phyloP scores from a whole-genome alignment of 371 early-diverging fungal genomes.

The Saksenaea oblongispora region DNA sequence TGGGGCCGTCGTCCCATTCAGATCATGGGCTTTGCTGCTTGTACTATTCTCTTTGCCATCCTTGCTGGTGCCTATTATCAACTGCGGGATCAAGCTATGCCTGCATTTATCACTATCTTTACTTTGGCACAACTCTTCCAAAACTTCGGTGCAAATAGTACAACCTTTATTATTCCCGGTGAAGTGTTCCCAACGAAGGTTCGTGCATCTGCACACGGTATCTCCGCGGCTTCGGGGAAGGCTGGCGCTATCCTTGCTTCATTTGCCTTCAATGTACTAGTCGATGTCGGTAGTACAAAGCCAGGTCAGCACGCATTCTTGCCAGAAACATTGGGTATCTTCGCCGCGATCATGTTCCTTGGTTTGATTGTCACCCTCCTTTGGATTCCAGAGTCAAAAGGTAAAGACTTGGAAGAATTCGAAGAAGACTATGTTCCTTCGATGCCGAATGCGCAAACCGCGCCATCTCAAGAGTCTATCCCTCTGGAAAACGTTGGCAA shows the following conservation, averaged over 20 bases:
- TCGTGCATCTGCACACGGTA: constrained; percentile 86
- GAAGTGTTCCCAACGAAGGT: constrained; percentile 93
- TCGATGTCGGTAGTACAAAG: constrained; percentile 55
- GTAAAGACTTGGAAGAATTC: constrained; percentile 57
- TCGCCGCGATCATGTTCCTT: constrained; percentile 68
- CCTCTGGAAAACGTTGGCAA: neutral
- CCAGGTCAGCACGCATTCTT: constrained; percentile 62
- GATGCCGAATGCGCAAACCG: neutral
- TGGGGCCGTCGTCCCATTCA: constrained; percentile 84
- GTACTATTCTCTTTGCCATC: constrained; percentile 74
- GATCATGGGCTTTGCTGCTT: constrained; percentile 73
- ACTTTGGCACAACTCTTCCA: constrained; percentile 78
- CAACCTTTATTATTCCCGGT: constrained; percentile 89
- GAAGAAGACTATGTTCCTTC: constrained; percentile 42
- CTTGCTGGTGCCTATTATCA: constrained; percentile 71
- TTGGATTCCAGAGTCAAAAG: constrained; percentile 59
- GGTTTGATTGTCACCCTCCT: constrained; percentile 56
- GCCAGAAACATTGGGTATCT: constrained; percentile 67
- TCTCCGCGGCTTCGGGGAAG: constrained; percentile 88
- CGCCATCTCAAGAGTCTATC: neutral
- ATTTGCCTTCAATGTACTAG: constrained; percentile 61
- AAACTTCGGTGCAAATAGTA: constrained; percentile 92
- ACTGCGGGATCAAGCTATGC: constrained; percentile 55
- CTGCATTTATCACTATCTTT: constrained; percentile 73
- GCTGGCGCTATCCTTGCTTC: constrained; percentile 72